Percentiles rank a stretch among this genome's conserved stretches.
These are phyloP conservation scores for Colletotrichum sp. DNA, from an alignment of 2,329 filamentous ascomycete genomes.

Conservation along the genomic window DNA sequence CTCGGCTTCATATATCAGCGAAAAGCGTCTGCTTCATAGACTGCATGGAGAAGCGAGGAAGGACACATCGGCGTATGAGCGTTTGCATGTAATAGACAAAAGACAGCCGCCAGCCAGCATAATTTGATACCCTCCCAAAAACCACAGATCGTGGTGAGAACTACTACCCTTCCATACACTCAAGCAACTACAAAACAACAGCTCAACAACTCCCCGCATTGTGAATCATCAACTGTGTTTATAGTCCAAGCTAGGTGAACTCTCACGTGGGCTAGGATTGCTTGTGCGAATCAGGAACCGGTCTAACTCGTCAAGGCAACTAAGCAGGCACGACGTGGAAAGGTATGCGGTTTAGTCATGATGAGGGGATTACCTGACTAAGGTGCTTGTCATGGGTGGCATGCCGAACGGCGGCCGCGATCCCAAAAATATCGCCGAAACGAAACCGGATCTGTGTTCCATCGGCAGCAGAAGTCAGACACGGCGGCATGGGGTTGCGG, in stretches of 20 bases:
- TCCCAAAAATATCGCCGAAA: neutral
- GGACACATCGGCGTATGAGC: neutral
- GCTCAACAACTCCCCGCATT: neutral
- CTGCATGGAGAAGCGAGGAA: neutral
- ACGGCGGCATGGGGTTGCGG: neutral
- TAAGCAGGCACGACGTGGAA: too few relatives aligned
- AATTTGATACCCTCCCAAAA: neutral
- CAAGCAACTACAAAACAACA: neutral
- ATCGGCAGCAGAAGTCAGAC: neutral
- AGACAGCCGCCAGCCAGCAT: neutral
- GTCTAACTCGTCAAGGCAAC: neutral
- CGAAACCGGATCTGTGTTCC: neutral
- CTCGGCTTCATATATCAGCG: neutral
- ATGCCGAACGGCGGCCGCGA: neutral
- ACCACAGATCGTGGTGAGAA: neutral
- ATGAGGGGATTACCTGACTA: neutral
- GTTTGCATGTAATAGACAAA: neutral
- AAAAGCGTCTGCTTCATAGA: neutral
- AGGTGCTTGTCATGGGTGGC: neutral
- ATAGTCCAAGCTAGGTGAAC: neutral
- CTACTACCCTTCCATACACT: neutral
- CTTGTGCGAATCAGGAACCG: neutral
- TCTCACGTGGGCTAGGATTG: neutral
- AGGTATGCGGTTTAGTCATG: neutral
- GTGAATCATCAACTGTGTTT: neutral